Evolutionary conservation across 495 filamentous ascomycete genomes (phyloP).

Genomic region (Xylaria palmicola): DNA sequence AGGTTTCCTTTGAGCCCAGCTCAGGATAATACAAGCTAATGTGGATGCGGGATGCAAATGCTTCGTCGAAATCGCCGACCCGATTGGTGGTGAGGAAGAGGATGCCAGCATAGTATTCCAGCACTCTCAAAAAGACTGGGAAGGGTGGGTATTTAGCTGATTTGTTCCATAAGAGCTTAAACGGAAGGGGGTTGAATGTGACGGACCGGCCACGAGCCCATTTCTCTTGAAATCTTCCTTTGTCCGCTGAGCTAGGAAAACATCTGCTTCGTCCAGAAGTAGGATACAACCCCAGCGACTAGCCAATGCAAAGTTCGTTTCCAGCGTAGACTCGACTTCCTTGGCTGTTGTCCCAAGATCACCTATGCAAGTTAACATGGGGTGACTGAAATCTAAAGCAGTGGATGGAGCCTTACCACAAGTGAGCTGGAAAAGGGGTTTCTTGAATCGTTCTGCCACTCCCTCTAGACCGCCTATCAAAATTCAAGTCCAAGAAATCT

Average conservation of each 20-base stretch:
- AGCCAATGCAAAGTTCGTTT: constrained; percentile 39
- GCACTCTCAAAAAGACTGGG: constrained; percentile 46
- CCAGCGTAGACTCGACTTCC: constrained; percentile 44
- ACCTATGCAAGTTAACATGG: constrained; percentile 58
- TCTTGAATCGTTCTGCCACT: no score
- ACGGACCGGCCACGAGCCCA: constrained; percentile 36
- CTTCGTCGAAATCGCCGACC: constrained; percentile 49
- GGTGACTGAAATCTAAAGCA: no score
- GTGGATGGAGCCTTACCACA: no score
- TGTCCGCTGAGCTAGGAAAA: constrained; percentile 50
- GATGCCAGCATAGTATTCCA: constrained; percentile 56
- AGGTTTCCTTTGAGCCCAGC: constrained; percentile 29
- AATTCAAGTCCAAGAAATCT: no score
- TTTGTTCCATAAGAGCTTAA: no score
- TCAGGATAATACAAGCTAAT: constrained; percentile 46
- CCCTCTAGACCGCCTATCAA: no score
- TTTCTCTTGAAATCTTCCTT: constrained; percentile 47
- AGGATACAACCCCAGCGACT: constrained; percentile 50
- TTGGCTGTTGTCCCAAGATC: not conserved
- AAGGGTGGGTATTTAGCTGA: not conserved
- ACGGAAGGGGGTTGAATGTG: not conserved
- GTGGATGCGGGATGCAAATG: constrained; percentile 50
- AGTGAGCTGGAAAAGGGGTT: no score
- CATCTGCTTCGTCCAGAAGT: constrained; percentile 57
- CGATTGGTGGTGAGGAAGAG: constrained; percentile 55